Percentiles rank a stretch among this genome's conserved stretches.
Evolutionary conservation across 768 basidiomycete genomes (phyloP).

Genomic region (Tulasnella sp.): DNA sequence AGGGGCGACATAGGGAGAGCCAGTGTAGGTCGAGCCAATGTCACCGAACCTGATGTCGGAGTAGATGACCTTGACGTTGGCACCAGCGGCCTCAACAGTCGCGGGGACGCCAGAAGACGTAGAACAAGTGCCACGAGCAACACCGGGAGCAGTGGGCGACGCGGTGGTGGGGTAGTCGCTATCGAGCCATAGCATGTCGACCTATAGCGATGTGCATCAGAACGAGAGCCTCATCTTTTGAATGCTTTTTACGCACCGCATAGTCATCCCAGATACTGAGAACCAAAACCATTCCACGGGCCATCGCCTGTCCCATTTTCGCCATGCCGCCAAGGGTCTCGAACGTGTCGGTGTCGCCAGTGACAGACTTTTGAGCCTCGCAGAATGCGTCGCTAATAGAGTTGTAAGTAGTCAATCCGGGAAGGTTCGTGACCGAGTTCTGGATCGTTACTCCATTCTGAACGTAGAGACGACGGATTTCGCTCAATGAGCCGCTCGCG

Average conservation of each 20-base stretch:
- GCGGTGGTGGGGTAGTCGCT: slow-evolving; percentile 10
- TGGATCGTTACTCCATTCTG: slow-evolving; percentile 43
- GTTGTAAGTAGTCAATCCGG: slow-evolving; percentile 29
- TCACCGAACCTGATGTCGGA: too few relatives aligned
- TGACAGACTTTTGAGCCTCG: slow-evolving; percentile 22
- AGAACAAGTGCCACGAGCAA: slow-evolving; percentile 15
- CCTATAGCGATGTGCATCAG: too few relatives aligned
- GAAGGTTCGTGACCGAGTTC: slow-evolving; percentile 40
- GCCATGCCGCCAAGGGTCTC: slow-evolving; percentile 34
- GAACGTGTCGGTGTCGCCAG: slow-evolving; percentile 39
- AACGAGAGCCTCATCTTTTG: too few relatives aligned
- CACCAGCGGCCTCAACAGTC: slow-evolving; percentile 8
- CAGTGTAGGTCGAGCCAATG: slow-evolving; percentile 1
- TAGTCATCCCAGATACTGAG: neutral
- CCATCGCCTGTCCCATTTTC: slow-evolving; percentile 30
- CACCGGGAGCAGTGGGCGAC: slow-evolving; percentile 3
- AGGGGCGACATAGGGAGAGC: slow-evolving; percentile 3
- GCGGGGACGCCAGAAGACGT: slow-evolving; percentile 16
- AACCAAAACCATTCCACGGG: slow-evolving; percentile 10
- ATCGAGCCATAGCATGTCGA: slow-evolving; percentile 32
- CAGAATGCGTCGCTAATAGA: slow-evolving; percentile 17
- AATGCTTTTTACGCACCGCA: too few relatives aligned
- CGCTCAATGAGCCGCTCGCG: slow-evolving; percentile 37
- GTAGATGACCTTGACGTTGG: slow-evolving; percentile 10
- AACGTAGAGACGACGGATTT: slow-evolving; percentile 36